Conservation (phyloP, 768 basidiomycete genomes). For the Mycena rebaudengoi region DNA sequence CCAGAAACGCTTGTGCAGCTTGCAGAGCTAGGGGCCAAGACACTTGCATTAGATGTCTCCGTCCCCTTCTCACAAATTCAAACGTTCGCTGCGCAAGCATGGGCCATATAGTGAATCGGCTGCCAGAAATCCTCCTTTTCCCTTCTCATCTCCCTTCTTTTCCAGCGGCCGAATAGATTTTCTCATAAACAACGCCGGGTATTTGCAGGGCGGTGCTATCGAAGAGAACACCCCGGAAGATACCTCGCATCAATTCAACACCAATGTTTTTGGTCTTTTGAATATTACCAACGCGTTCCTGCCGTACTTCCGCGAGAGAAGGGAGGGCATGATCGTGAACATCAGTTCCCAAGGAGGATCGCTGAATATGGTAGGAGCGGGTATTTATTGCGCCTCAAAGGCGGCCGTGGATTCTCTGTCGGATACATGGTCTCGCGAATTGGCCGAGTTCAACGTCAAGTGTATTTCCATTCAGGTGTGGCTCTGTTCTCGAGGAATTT, state of each 20-base stretch:
- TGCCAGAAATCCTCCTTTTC: not conserved
- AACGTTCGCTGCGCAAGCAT: conserved; percentile 32
- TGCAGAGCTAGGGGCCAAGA: conserved; percentile 33
- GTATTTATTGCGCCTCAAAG: conserved; percentile 40
- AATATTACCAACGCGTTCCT: conserved; percentile 42
- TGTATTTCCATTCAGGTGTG: conserved; percentile 27
- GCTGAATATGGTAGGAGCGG: conserved; percentile 20
- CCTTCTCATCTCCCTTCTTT: not conserved
- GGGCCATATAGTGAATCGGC: conserved; percentile 30
- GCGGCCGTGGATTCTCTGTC: conserved; percentile 26
- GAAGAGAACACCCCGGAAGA: conserved; percentile 32
- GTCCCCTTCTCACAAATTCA: conserved; percentile 28
- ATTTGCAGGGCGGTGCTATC: conserved; percentile 34
- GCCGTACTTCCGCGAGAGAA: conserved; percentile 41
- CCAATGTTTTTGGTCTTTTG: conserved; percentile 41
- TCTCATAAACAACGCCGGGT: conserved; percentile 45
- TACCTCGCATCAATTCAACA: conserved; percentile 34
- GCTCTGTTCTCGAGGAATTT: not conserved
- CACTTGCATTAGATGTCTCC: conserved; percentile 40
- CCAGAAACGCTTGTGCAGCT: conserved; percentile 33
- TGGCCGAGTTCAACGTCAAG: conserved; percentile 21
- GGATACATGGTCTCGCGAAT: conserved; percentile 12
- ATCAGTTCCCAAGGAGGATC: conserved; percentile 33
- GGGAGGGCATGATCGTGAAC: conserved; percentile 40
- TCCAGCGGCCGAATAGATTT: conserved; percentile 39